Evolutionary conservation across 2,329 filamentous ascomycete species (phyloP).

Genomic region (Trichoderma asperellum): DNA sequence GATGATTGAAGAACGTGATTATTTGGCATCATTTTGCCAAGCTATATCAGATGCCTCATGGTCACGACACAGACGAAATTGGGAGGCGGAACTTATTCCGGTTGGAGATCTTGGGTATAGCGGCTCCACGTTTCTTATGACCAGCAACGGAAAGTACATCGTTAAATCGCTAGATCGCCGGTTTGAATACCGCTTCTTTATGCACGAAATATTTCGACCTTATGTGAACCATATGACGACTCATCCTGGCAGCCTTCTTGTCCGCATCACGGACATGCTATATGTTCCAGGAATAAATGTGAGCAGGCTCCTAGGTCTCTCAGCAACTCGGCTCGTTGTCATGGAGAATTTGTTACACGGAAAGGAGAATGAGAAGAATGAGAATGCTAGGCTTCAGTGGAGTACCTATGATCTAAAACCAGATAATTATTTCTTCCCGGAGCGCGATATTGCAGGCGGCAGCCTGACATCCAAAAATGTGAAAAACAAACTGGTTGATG

Average conservation of each 20-base stretch:
- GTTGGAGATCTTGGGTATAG: conserved; percentile 63
- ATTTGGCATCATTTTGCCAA: too few relatives aligned
- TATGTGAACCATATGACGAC: conserved; percentile 67
- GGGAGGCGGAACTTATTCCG: too few relatives aligned
- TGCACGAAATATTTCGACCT: conserved; percentile 64
- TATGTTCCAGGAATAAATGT: conserved; percentile 59
- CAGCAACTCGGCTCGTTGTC: conserved; percentile 73
- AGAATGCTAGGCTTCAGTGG: conserved; percentile 50
- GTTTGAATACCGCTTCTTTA: conserved; percentile 74
- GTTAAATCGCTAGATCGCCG: conserved; percentile 71
- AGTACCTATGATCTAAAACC: conserved; percentile 77
- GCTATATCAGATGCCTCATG: too few relatives aligned
- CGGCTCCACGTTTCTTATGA: conserved; percentile 76
- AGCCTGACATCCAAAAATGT: conserved; percentile 65
- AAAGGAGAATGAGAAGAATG: conserved; percentile 39
- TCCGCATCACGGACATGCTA: conserved; percentile 73
- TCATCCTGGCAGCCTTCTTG: conserved; percentile 64
- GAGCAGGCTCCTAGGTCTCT: conserved; percentile 61
- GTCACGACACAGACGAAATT: too few relatives aligned
- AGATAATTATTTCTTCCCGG: conserved; percentile 74
- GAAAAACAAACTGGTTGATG: conserved; percentile 67
- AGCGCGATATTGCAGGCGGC: conserved; percentile 70
- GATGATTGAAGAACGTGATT: too few relatives aligned
- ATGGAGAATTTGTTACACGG: conserved; percentile 78
- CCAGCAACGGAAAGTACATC: conserved; percentile 66